Base-by-base conservation (phyloP, 108 stramenopile genomes). In the Licmophora abbreviata region DNA sequence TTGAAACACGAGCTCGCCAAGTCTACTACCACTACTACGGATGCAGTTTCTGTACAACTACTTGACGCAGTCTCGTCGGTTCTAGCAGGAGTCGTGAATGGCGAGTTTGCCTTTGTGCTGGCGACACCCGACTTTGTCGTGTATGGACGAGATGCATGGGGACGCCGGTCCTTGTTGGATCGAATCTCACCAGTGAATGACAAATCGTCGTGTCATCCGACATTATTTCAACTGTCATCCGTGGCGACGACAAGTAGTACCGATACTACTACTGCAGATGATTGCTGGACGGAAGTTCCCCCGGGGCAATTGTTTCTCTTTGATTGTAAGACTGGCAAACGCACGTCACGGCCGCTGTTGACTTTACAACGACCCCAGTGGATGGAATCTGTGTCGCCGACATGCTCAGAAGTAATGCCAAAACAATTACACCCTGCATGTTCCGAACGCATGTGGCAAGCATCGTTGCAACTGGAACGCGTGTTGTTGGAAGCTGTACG, bases 161-260 rank as follows among this genome's bases (percentile, higher is more conserved):
- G 86, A 35, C 66, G 83, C 44, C 61, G 86, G 18, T 88, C 86
- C 22, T 56, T 88, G 26, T 58, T 88, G 3, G n/a, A n/a, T n/a
- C n/a, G n/a, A n/a, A n/a, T n/a, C n/a, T n/a, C n/a, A n/a, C n/a
- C n/a, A n/a, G 42, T 61, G 10, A 40, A 40, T 3, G 20, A 35
- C 12, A 35, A 35, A 11, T 11, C 10, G 10, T 11, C 15, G 15
- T 40, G 4, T 40, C n/a, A n/a, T n/a, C n/a, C n/a, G n/a, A n/a
- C n/a, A n/a, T 9, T 35, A 26, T 60, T 32, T 32, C 25, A 60
- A 51, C 44, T 60, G 18, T 9, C 49, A 7, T 60, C 59, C 8
- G 59, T 60, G 8, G 10, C 49, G 0, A 48, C 17, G 23, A 9
- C 9, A 9, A 5, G 38, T 40, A 40, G 3, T 3, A 40, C 15